Evolutionary conservation across 2,329 filamentous ascomycete species (phyloP).

Genomic region (Aureobasidium namibiae): DNA sequence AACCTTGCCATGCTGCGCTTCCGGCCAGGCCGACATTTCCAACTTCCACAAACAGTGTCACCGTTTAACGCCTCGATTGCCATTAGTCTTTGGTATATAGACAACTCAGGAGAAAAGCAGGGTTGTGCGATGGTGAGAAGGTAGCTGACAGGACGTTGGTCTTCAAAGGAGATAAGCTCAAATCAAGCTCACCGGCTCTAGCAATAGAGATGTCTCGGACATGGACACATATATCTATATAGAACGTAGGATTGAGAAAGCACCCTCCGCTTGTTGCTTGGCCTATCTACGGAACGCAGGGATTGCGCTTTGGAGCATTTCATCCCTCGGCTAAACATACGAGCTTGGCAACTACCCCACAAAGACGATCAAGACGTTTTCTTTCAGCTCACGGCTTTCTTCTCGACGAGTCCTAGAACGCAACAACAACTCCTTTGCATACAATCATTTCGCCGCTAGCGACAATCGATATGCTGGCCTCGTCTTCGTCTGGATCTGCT

Average conservation of each 20-base stretch:
- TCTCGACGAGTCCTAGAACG: neutral
- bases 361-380: neutral
- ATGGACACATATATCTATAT: too few relatives aligned
- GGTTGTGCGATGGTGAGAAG: neutral
- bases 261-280: neutral
- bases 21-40: neutral
- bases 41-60: neutral
- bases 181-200: too few relatives aligned
- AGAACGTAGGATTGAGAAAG: too few relatives aligned
- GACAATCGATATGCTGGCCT: too few relatives aligned
- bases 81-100: neutral
- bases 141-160: too few relatives aligned
- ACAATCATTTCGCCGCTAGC: neutral
- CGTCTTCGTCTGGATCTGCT: too few relatives aligned
- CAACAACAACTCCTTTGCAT: too few relatives aligned
- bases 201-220: too few relatives aligned
- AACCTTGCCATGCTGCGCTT: neutral
- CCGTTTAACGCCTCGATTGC: neutral
- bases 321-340: neutral
- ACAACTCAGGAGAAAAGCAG: neutral
- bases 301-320: neutral
- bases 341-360: neutral
- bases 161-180: too few relatives aligned
- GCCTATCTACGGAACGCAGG: neutral
- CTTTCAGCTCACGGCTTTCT: neutral